Conservation (phyloP, 2,329 filamentous ascomycete genomes). For the Pseudocercospora cruenta region DNA sequence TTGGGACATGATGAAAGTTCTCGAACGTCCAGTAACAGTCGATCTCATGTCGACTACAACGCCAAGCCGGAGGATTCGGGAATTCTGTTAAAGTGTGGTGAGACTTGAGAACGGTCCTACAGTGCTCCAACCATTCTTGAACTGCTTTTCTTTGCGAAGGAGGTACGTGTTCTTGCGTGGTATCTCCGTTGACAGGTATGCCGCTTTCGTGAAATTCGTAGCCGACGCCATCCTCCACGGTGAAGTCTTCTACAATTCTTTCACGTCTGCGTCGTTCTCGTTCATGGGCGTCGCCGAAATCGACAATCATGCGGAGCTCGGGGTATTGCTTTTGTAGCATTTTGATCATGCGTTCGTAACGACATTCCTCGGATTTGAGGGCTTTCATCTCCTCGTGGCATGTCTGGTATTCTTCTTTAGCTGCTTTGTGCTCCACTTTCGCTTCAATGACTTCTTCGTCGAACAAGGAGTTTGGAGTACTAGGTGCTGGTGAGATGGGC, state of each 20-base stretch:
- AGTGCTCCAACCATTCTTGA: neutral
- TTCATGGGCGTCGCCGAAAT: neutral
- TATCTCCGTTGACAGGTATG: neutral
- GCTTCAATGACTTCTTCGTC: slow-evolving; percentile 3
- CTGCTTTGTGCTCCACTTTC: neutral
- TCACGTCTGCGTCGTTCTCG: neutral
- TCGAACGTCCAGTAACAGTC: neutral
- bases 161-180: neutral
- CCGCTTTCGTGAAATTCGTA: neutral
- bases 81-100: neutral
- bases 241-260: neutral
- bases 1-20: neutral
- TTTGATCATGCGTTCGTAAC: neutral
- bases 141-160: neutral
- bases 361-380: neutral
- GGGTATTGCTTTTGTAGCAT: slow-evolving; percentile 3
- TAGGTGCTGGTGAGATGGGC: neutral
- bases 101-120: neutral
- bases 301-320: neutral
- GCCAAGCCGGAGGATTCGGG: neutral
- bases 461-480: neutral
- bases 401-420: neutral
- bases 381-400: slow-evolving; percentile 7
- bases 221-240: neutral
- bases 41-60: neutral